A percentile compares a stretch with the other conserved stretches of the same genome.
Evolutionary conservation across 1,284 basidiomycete species (phyloP).

Genomic region (Tilletia indica): DNA sequence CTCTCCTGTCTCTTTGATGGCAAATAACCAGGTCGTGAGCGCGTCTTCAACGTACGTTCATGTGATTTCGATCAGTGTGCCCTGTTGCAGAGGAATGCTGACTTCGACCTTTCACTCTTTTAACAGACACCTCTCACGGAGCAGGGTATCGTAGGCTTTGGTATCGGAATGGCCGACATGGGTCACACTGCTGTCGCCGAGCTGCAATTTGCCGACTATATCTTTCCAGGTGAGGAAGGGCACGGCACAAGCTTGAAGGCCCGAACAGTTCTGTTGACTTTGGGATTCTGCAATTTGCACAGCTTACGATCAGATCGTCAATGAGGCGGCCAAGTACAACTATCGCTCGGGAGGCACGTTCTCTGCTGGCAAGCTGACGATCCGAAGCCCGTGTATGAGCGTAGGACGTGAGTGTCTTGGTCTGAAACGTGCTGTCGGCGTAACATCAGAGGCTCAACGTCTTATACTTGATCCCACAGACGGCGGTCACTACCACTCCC

Average conservation of each 20-base stretch:
- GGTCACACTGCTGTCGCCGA: conserved; percentile 93
- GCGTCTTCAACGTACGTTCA: conserved; percentile 89
- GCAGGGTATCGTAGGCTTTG: conserved; percentile 89
- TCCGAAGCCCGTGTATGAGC: conserved; percentile 64
- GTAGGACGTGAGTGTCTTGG: conserved; percentile 31
- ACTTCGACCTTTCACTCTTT: conserved; percentile 8
- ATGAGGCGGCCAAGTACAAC: conserved; percentile 89
- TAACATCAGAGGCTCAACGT: too few species aligned
- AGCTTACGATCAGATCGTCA: conserved; percentile 69
- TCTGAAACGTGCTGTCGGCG: background rate
- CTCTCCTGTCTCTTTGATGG: too few species aligned
- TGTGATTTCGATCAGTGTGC: background rate
- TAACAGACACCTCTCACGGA: conserved; percentile 45
- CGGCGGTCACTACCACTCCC: conserved; percentile 84
- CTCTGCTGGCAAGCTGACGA: conserved; percentile 78
- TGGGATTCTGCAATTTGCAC: conserved; percentile 22
- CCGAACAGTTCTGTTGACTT: background rate
- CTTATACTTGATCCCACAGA: background rate
- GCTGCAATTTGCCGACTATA: conserved; percentile 65
- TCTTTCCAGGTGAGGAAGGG: conserved; percentile 18
- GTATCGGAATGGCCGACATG: conserved; percentile 85
- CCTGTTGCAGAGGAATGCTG: background rate
- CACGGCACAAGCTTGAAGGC: background rate
- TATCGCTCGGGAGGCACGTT: conserved; percentile 84
- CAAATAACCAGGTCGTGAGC: conserved; percentile 67